Conservation (phyloP, 768 basidiomycete species). For the Naganishia friedmannii region DNA sequence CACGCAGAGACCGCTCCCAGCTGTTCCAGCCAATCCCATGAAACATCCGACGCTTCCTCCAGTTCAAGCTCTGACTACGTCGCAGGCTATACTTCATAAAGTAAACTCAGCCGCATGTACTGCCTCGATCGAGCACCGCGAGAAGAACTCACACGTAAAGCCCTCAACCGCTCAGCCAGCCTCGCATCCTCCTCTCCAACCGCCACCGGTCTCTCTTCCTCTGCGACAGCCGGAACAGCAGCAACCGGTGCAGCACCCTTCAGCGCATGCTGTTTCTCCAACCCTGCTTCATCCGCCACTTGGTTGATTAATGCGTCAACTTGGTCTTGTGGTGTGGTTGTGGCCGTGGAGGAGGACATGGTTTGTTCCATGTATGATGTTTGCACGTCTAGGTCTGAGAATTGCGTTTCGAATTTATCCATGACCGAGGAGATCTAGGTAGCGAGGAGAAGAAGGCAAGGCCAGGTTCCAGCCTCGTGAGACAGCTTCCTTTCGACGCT, state of each 20-base stretch:
- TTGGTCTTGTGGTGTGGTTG: conserved; percentile 93
- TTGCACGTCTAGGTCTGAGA: conserved; percentile 94
- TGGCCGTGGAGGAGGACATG: conserved; percentile 87
- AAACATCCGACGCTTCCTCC: neutral
- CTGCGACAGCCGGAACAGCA: conserved; percentile 55
- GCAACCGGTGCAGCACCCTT: conserved; percentile 58
- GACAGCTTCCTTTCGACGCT: neutral
- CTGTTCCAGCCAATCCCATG: neutral
- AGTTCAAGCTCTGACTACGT: neutral
- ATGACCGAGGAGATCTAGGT: conserved; percentile 90
- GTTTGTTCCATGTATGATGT: conserved; percentile 97
- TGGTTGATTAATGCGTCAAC: conserved; percentile 86
- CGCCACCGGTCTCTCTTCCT: conserved; percentile 54
- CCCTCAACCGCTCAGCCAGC: conserved; percentile 81
- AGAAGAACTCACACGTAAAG: conserved; percentile 59
- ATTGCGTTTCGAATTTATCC: conserved; percentile 98
- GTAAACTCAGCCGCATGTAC: neutral
- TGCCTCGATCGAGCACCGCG: neutral
- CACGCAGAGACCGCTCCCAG: too few relatives aligned
- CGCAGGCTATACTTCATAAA: neutral
- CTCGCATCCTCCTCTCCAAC: conserved; percentile 50
- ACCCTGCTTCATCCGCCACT: conserved; percentile 94
- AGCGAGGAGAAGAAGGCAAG: too few relatives aligned
- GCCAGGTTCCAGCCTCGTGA: too few relatives aligned
- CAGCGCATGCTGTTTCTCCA: conserved; percentile 89